Base-by-base conservation (phyloP, 176 grass and related monocot genomes). In the Poa pratensis region DNA sequence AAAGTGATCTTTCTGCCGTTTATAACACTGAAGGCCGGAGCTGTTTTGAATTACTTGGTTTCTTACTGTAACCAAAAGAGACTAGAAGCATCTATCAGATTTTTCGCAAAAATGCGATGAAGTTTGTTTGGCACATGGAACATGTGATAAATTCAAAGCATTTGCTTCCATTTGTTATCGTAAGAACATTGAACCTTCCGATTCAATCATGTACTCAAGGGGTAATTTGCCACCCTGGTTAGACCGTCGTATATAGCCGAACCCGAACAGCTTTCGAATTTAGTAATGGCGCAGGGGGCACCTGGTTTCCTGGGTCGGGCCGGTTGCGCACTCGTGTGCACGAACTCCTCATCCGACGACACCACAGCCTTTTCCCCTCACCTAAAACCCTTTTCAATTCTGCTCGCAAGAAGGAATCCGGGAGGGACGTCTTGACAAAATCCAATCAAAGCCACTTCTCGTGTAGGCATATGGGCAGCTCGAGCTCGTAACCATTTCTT, bases 241-340 rank as follows among this genome's bases (percentile, higher is more conserved):
- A 73, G 1, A 15, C 76, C 53, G 79, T 72, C 61, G 83, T 39
- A 24, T 83, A 69, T 59, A 79, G 82, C 50, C 82, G 69, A 85
- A 79, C 49, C 77, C 82, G 39, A 85, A 52, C 63, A 54, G 49
- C 75, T 83, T 75, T 78, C 2, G 4, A 70, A 51, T 58, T 73
- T 90, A 84, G 52, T 28, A 90, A 69, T 71, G 27, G 11, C 0
- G 13, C 79, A 68, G 68, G 82, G 82, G 60, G 67, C 84, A 79
- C 88, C 85, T 86, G 85, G 60, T 90, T 86, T 88, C 86, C 69
- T 26, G 91, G 91, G 86, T 86, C 69, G 19, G 83, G 82, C 84
- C 69, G 83, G 86, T 71, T 82, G 87, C 80, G 83, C 67, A 97
- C 83, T 92, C 92, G 86, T 92, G 94, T 78, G 90, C 94, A 94